Base-by-base conservation (phyloP, 805 yeast genomes). In the Metschnikowia reukaufii region DNA sequence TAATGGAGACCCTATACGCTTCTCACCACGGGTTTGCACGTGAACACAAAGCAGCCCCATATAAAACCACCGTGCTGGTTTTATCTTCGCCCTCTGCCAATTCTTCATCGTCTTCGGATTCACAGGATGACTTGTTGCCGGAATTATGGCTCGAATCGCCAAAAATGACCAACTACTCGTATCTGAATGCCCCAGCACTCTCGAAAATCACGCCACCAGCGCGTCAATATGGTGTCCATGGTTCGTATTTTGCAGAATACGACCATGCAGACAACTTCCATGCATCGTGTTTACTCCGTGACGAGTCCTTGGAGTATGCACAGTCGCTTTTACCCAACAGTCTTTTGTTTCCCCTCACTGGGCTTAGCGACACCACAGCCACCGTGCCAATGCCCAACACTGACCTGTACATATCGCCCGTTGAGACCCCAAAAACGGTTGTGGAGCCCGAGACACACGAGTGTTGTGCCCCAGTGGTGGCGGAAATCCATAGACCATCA, bases 91-190 rank as follows among this genome's bases (percentile, higher is more conserved):
- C 49, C 13, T 41, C 45, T 21, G 49, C 45, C 12, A 40, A 36
- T 25, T 39, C 53, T 16, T 42, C 44, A n/a, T 52, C 52, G 33
- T 46, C 49, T 6, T 32, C 45, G 16, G 47, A 40, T 17, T 44
- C 55, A 30, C 60, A 50, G 53, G 63, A 57, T 23, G 69, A 62
- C 47, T 59, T 66, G 25, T 62, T 67, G 48, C 68, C 72, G 20
- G 68, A 67, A 45, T 55, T 67, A 50, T 68, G 70, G 71, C 61
- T 65, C 27, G 56, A 55, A 31, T 44, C 57, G 36, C 56, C 51
- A 9, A 39, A 52, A 6, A 45, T 30, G 29, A 25, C 12, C 20
- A 44, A 39, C 23, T 34, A 31, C 31, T 34, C 48, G 33, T 34
- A 38, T 20, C 42, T 35, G 40, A 23, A 29, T 25, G 29, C 29